Conservation (phyloP, 345 rosid genomes). For the Raphanus sativus region DNA sequence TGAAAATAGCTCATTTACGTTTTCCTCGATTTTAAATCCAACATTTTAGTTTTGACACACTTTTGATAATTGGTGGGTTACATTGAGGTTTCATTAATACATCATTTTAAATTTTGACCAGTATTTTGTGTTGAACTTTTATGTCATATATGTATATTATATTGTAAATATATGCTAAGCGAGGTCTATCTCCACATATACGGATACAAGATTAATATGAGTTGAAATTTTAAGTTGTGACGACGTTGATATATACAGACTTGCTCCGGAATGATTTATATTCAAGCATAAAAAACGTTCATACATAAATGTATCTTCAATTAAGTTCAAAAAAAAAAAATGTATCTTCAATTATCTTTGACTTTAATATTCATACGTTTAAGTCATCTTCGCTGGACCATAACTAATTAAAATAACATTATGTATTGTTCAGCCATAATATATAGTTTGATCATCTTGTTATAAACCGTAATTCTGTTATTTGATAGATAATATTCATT, state of each 20-base stretch:
- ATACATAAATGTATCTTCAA: neutral
- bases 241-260: slow-evolving; percentile 16
- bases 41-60: neutral
- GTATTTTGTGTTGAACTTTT: neutral
- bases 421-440: neutral
- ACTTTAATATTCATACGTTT: neutral
- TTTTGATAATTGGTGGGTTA: neutral
- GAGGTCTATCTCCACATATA: neutral
- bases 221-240: neutral
- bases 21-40: neutral
- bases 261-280: neutral
- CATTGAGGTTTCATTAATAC: neutral
- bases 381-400: slow-evolving; percentile 14
- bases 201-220: neutral
- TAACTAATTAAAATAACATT: neutral
- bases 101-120: neutral
- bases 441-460: neutral
- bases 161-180: neutral
- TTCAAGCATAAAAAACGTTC: slow-evolving; percentile 1
- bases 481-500: neutral
- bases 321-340: no score
- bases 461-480: neutral
- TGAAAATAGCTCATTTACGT: no score
- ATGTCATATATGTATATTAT: neutral
- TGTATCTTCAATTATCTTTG: neutral